Evolutionary conservation across 2,329 filamentous ascomycete species (phyloP), one percentile per base, ranked within the genome.

Genomic region (Neofusicoccum parvum): DNA sequence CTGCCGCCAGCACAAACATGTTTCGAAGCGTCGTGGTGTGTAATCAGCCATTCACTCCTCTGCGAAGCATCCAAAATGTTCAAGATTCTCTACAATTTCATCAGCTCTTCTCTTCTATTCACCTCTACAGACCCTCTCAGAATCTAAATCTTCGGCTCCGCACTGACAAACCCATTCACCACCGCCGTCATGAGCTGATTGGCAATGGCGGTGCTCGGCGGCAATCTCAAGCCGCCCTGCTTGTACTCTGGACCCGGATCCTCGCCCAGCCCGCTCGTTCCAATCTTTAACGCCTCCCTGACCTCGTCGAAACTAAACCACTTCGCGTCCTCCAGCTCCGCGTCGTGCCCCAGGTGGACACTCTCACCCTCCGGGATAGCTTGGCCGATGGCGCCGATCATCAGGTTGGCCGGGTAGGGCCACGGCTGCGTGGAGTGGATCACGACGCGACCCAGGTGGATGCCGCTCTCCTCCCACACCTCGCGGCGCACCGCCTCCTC

Each of bases 261-360:
- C 48, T 90, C 89, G 14, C 88, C 90, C 66, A 97, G 74, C 2
- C 85, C 85, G 75, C 87, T 90, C 0, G 87, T 87, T 0, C 91
- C 90, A 9, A 86, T 81, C 65, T 80, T 79, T 74, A 98, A 78
- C 1, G 92, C 94, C 73, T 90, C 86, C 72, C 88, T 83, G 2
- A 97, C 87, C 78, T 97, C 93, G 1, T 92, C 92, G 39, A 96
- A 80, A 0, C 86, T 80, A 72, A 94, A 94, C 95, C 95, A 99
- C 76, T 88, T 90, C 3, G 95, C 95, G 78, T 91, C 87, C 74
- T 97, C 92, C 68, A 99, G 78, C 81, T 99, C 95, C 0, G 92
- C 92, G 75, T 99, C 95, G 76, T 98, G 91, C 14, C 91, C 88
- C 3, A 99, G 80, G 72, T 88, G 86, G 60, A 99, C 93, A 37